Percentiles rank a stretch among this genome's conserved stretches.
These are phyloP conservation scores for Neoboletus magnificus DNA, from an alignment of 768 basidiomycete genomes.

Conservation along the genomic window DNA sequence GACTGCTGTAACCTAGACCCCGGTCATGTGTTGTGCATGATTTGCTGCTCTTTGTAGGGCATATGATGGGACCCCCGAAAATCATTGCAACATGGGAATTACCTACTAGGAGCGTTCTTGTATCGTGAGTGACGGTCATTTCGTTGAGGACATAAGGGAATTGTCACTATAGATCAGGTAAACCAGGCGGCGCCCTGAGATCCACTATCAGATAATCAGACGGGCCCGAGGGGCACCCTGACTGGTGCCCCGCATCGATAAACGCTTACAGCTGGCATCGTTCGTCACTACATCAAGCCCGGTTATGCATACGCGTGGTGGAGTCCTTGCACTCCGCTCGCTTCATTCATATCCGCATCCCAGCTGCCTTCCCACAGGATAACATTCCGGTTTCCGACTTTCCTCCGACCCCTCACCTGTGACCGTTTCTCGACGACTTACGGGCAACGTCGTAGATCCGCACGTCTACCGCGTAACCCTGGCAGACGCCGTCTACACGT, in stretches of 20 bases:
- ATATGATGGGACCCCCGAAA: not conserved
- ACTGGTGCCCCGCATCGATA: not conserved
- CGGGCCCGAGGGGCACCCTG: not conserved
- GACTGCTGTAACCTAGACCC: not conserved
- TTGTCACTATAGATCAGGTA: not conserved
- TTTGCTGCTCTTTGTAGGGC: no score
- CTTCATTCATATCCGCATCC: not conserved
- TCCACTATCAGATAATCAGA: not conserved
- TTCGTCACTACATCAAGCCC: not conserved
- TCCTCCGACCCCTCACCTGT: not conserved
- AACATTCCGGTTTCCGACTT: constrained; percentile 7
- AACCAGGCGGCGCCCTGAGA: not conserved
- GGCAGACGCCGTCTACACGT: not conserved
- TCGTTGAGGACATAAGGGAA: not conserved
- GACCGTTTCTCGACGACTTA: no score
- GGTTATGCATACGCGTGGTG: no score
- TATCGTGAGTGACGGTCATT: not conserved
- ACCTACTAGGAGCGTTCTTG: not conserved
- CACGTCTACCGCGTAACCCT: not conserved
- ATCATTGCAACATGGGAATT: not conserved
- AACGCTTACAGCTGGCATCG: not conserved
- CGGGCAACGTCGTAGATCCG: no score
- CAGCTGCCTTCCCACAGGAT: not conserved
- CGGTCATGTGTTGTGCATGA: not conserved
- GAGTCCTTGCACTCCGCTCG: no score